Conservation (phyloP, 306 rosid genomes). For the Clitoria ternatea region DNA sequence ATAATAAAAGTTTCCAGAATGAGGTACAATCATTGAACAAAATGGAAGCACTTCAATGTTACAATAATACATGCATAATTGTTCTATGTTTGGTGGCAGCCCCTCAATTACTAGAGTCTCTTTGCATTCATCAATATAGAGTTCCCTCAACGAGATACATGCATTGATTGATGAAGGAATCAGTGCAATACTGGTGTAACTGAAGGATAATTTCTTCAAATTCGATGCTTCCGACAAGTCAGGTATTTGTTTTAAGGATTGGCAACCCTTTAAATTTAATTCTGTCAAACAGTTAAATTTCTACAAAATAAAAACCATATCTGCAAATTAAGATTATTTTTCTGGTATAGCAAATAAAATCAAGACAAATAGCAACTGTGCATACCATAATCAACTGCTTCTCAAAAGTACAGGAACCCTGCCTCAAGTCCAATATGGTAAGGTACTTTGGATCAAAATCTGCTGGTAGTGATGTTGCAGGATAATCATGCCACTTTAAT, state of each 20-base stretch:
- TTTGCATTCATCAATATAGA: not conserved
- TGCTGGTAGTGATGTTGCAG: not conserved
- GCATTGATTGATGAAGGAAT: not conserved
- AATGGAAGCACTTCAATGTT: no score
- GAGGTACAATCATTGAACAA: no score
- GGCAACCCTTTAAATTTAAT: not conserved
- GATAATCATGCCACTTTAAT: not conserved
- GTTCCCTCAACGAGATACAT: not conserved
- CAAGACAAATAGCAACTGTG: not conserved
- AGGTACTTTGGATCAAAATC: not conserved
- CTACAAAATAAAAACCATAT: no score
- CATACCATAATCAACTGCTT: not conserved
- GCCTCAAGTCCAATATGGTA: not conserved
- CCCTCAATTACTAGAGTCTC: not conserved
- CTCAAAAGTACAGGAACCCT: not conserved
- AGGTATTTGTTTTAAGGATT: not conserved
- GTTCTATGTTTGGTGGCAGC: not conserved
- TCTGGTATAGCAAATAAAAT: not conserved
- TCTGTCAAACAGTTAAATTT: not conserved
- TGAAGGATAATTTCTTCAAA: not conserved
- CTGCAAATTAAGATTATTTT: not conserved
- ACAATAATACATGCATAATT: no score
- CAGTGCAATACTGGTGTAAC: not conserved
- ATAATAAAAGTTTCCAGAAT: no score
- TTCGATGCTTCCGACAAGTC: slow-evolving; percentile 5